Evolutionary conservation across 2,329 filamentous ascomycete genomes (phyloP), one percentile per base, ranked within the genome.

Genomic region (Alternaria consortialis): DNA sequence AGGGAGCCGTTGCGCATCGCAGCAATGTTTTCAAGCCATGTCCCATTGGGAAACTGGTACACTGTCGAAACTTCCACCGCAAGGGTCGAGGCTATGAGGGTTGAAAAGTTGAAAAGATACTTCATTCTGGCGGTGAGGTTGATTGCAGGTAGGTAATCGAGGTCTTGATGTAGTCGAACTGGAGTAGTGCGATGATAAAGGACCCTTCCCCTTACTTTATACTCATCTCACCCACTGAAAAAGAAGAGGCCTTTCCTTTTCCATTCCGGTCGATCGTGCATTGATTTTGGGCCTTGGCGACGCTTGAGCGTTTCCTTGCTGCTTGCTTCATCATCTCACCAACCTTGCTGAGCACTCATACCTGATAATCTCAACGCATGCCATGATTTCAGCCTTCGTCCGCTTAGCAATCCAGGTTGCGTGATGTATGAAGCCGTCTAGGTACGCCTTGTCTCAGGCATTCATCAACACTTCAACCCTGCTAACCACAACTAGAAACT

Each of bases 1-100:
- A 81, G 62, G 27, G 77, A 69, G 13, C 77, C 77, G 46, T 79
- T 80, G n/a, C 69, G 52, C 20, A 74, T 77, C 3, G 78, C 58
- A 8, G 72, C 76, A 25, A 82, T 66, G 53, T 82, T 81, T 60
- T 82, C 80, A 37, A 75, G 58, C 71, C 71, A 76, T 12, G 68
- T 73, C 23, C 60, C 55, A 32, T 71, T 70, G 4, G 65, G 53
- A 47, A 76, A 76, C 47, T 74, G 62, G 48, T 74, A 63, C 34
- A 76, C 20, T 15, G 55, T 67, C n/a, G 58, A 57, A 6, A 60
- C 42, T 20, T 54, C 31, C 17, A 32, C n/a, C 13, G 64, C 55
- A 2, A 53, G 7, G 4, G 53, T 29, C 5, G 58, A 11, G 20
- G 58, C 44, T 7, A 56, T 8, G 9, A 66, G 40, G n/a, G 37